phyloP scores from a whole-genome alignment of 2,329 filamentous ascomycete species.

The Polytolypa hystricis region DNA sequence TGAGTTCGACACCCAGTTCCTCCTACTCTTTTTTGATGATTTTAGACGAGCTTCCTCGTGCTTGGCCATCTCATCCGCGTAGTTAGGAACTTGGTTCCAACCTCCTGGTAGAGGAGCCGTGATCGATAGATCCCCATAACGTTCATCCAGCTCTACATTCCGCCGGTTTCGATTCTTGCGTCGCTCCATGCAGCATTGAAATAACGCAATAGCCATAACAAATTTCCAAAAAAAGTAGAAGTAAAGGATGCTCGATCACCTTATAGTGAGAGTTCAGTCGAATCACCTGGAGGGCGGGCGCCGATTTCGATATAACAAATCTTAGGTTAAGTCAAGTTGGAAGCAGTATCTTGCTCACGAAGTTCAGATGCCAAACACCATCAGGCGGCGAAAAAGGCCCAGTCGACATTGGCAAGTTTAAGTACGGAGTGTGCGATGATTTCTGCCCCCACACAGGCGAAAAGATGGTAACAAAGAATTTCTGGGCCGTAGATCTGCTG shows the following conservation, averaged over 20 bases:
- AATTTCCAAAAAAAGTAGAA: neutral
- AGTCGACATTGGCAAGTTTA: too few relatives aligned
- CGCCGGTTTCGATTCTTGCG: slow-evolving; percentile 9
- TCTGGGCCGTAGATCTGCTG: too few relatives aligned
- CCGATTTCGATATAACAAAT: too few relatives aligned
- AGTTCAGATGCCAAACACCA: too few relatives aligned
- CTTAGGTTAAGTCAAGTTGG: too few relatives aligned
- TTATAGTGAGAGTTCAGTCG: neutral
- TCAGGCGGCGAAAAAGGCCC: too few relatives aligned
- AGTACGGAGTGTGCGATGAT: too few relatives aligned
- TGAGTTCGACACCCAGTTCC: too few relatives aligned
- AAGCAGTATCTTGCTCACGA: too few relatives aligned
- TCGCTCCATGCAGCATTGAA: slow-evolving; percentile 10
- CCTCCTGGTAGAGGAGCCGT: slow-evolving; percentile 13
- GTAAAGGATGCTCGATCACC: neutral
- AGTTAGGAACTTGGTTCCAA: slow-evolving; percentile 12
- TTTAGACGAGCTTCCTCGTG: neutral
- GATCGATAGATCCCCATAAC: slow-evolving; percentile 12
- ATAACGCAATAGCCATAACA: slow-evolving; percentile 3
- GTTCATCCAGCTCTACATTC: slow-evolving; percentile 8
- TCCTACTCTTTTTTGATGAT: neutral
- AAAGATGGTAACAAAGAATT: too few relatives aligned
- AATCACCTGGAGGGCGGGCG: neutral
- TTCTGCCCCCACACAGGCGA: too few relatives aligned
- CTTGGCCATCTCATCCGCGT: neutral